A percentile compares a stretch with the other conserved stretches of the same genome.
Evolutionary conservation across 148 eudicot species (phyloP).

Genomic region (Chenopodium formosanum): DNA sequence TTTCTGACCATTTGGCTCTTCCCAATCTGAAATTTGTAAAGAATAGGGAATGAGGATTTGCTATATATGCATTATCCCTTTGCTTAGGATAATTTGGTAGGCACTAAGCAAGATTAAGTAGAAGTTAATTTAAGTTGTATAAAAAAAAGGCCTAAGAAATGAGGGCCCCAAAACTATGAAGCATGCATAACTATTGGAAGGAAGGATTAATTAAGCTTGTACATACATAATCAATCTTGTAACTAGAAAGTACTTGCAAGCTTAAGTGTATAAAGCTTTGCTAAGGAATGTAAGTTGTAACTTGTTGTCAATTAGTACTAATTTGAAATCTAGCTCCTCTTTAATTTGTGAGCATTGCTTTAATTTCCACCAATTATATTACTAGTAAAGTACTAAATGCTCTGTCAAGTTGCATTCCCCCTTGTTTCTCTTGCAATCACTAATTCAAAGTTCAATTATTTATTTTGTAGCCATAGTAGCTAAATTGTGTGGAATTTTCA

Average conservation of each 20-base stretch:
- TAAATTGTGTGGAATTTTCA: no score
- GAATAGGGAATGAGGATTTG: constrained; percentile 14
- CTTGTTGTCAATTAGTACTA: background rate
- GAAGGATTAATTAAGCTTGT: constrained; percentile 10
- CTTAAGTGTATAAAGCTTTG: constrained; percentile 3
- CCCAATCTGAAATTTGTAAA: constrained; percentile 20
- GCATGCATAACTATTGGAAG: background rate
- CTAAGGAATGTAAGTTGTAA: constrained; percentile 13
- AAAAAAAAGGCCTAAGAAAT: background rate
- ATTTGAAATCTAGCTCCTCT: background rate
- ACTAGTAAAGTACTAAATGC: no score
- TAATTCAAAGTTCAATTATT: no score
- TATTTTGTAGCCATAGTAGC: no score
- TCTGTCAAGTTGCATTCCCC: no score
- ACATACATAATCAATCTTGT: constrained; percentile 8
- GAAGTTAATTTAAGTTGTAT: background rate
- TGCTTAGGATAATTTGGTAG: constrained; percentile 18
- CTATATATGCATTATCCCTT: no score
- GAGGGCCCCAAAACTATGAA: no score
- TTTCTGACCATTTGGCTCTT: constrained; percentile 1
- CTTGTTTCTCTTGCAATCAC: no score
- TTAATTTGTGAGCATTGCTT: background rate
- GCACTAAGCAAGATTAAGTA: constrained; percentile 8
- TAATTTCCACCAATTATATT: background rate
- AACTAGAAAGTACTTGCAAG: constrained; percentile 5